Conservation (phyloP, 1,139 yeast genomes). For the Eremothecium cymbalariae region DNA sequence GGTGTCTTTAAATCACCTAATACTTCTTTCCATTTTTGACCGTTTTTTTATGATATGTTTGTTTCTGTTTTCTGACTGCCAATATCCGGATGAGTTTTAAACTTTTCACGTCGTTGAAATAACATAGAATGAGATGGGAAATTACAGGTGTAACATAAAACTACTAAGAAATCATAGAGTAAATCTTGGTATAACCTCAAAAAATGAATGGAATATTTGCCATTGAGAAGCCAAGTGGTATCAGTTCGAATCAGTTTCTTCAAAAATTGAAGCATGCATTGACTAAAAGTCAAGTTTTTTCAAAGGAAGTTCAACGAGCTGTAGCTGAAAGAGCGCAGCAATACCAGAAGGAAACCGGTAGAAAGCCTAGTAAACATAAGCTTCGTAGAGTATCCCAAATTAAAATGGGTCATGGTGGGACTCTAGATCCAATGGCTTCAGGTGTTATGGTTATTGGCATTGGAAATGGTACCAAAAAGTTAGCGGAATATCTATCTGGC, state of each 20-base stretch:
- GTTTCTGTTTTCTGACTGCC: too few relatives aligned
- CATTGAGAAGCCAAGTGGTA: conserved; percentile 81
- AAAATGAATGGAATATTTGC: conserved; percentile 89
- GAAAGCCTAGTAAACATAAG: conserved; percentile 37
- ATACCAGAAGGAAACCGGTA: conserved; percentile 37
- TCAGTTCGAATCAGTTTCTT: conserved; percentile 70
- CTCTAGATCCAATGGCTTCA: conserved; percentile 88
- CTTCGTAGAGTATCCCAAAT: conserved; percentile 48
- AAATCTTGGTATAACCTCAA: neutral
- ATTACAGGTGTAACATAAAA: neutral
- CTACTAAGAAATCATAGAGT: neutral
- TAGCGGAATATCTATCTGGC: conserved; percentile 63
- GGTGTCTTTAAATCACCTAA: too few relatives aligned
- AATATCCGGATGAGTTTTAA: too few relatives aligned
- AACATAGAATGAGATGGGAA: too few relatives aligned
- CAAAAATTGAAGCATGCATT: conserved; percentile 56
- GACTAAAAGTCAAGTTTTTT: conserved; percentile 52
- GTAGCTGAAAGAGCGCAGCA: conserved; percentile 43
- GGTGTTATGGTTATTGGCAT: conserved; percentile 90
- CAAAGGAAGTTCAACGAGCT: conserved; percentile 44
- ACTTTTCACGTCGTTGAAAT: too few relatives aligned
- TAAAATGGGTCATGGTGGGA: conserved; percentile 97
- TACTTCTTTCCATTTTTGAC: too few relatives aligned
- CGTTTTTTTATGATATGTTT: too few relatives aligned
- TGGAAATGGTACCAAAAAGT: conserved; percentile 78